These are phyloP conservation scores for Penicillium aurantiogriseum DNA, from an alignment of 2,329 filamentous ascomycete genomes.

Conservation along the genomic window DNA sequence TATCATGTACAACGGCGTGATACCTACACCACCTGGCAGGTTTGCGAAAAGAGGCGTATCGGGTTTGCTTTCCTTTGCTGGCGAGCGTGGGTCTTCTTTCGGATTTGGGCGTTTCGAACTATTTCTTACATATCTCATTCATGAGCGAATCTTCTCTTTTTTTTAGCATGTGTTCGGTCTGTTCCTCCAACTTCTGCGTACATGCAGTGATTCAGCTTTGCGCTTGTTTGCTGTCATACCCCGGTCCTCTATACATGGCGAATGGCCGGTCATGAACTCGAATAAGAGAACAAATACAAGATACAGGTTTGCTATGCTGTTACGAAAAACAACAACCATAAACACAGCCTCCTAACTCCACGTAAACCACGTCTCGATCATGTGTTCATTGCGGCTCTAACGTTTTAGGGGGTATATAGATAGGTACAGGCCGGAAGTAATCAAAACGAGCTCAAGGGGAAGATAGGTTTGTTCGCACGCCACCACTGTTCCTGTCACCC, in stretches of 20 bases:
- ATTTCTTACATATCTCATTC: conserved; percentile 1
- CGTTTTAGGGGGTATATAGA: neutral
- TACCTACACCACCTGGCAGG: conserved; percentile 5
- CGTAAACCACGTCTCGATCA: neutral
- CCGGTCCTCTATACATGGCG: neutral
- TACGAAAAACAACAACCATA: neutral
- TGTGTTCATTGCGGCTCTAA: neutral
- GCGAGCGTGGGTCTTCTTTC: conserved; percentile 2
- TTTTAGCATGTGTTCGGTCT: neutral
- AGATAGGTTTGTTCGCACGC: neutral
- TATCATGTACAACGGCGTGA: conserved; percentile 19
- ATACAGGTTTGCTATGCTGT: neutral
- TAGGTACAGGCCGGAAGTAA: neutral
- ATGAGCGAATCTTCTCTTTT: conserved; percentile 5
- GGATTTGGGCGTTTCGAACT: conserved; percentile 2
- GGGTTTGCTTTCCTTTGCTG: neutral
- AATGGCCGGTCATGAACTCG: neutral
- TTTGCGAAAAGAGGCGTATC: conserved; percentile 19
- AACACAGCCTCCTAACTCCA: no score
- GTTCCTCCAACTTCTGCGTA: neutral
- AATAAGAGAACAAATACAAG: neutral
- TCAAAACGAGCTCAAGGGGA: neutral
- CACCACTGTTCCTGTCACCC: neutral
- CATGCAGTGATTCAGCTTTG: neutral
- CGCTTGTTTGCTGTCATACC: neutral